Evolutionary conservation across 148 eudicot genomes (phyloP).

Genomic region (Arbutus unedo): DNA sequence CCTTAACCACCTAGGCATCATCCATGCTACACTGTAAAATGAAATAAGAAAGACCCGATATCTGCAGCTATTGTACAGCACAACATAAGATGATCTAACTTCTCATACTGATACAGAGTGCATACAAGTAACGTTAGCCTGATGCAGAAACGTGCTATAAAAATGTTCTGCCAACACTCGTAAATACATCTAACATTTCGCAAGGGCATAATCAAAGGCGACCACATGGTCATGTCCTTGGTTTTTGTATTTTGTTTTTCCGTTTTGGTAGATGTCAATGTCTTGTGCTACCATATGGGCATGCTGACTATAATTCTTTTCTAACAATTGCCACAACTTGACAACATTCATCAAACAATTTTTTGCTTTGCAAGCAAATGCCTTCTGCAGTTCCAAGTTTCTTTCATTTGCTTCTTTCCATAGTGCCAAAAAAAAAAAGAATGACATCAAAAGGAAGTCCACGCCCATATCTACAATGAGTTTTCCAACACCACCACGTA

Average conservation of each 20-base stretch:
- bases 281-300: not conserved
- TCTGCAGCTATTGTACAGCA: not conserved
- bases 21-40: not conserved
- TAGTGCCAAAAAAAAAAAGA: not conserved
- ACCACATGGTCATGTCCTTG: not conserved
- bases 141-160: not conserved
- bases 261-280: not conserved
- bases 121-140: not conserved
- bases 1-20: not conserved
- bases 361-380: not conserved
- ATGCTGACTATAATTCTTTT: not conserved
- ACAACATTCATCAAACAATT: not conserved
- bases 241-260: not conserved
- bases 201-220: not conserved
- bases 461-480: not conserved
- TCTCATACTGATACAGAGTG: not conserved
- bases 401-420: not conserved
- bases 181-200: not conserved
- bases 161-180: not conserved
- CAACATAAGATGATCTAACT: not conserved
- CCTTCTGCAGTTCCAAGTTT: not conserved
- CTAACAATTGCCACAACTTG: constrained; percentile 1
- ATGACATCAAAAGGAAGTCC: not conserved
- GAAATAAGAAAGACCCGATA: not conserved
- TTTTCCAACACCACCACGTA: not conserved